Conservation (phyloP, 2,329 filamentous ascomycete genomes). For the Elsinoe fawcettii region DNA sequence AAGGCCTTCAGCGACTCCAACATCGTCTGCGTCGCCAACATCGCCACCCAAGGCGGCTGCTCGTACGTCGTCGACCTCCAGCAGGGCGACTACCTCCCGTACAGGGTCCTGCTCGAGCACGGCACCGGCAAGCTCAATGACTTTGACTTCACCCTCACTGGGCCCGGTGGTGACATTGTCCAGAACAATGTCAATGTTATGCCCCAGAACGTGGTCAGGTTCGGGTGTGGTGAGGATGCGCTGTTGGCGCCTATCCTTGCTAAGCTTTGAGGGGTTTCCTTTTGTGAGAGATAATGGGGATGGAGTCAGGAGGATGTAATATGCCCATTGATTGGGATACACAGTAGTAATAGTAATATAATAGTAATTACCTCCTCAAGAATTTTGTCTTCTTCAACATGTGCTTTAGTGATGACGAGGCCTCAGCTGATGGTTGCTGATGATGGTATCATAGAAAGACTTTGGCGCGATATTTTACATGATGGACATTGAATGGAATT, state of each 20-base stretch:
- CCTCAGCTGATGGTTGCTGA: no score
- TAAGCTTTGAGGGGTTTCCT: background rate
- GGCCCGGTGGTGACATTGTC: background rate
- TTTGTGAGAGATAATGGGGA: background rate
- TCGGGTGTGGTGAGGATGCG: background rate
- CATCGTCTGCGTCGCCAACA: slow-evolving; percentile 8
- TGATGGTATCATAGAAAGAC: background rate
- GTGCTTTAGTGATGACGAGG: no score
- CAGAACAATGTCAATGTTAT: slow-evolving; percentile 8
- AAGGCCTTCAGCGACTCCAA: slow-evolving; percentile 3
- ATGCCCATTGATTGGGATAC: slow-evolving; percentile 1
- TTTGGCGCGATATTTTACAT: no score
- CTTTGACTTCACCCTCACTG: slow-evolving; percentile 12
- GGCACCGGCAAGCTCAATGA: slow-evolving; percentile 6
- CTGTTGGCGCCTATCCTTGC: background rate
- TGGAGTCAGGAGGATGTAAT: background rate
- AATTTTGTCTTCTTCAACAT: background rate
- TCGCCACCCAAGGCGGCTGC: slow-evolving; percentile 1
- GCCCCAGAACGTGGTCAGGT: slow-evolving; percentile 4
- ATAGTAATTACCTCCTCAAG: background rate
- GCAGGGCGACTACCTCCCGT: slow-evolving; percentile 9
- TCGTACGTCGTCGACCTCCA: slow-evolving; percentile 9
- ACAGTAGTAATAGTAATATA: slow-evolving; percentile 12
- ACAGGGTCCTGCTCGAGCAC: slow-evolving; percentile 12
- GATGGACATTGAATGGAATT: no score